Evolutionary conservation across 2,329 filamentous ascomycete species (phyloP).

Genomic region (Seiridium cupressi): DNA sequence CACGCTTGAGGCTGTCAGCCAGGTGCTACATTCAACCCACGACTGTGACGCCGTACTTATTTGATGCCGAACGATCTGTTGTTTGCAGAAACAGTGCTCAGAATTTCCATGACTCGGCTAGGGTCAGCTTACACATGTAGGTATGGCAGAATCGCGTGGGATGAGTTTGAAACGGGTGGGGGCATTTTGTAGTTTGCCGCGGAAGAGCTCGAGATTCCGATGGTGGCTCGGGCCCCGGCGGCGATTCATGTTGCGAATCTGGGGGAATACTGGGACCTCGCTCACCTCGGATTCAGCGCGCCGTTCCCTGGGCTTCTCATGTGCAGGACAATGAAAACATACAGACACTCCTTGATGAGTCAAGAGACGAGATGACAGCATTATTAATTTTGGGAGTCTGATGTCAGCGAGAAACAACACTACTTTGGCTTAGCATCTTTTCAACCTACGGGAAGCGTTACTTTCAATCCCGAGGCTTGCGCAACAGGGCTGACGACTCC

Average conservation of each 20-base stretch:
- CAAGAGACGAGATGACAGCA: too few species aligned
- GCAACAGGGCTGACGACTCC: background rate
- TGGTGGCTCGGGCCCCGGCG: background rate
- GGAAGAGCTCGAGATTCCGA: slow-evolving; percentile 3
- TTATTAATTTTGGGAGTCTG: too few species aligned
- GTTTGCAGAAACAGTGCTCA: background rate
- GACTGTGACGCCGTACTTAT: too few species aligned
- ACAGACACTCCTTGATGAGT: too few species aligned
- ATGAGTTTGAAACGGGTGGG: slow-evolving; percentile 4
- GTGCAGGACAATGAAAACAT: too few species aligned
- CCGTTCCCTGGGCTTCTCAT: too few species aligned
- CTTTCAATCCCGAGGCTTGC: background rate
- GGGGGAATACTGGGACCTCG: too few species aligned
- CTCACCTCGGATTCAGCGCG: too few species aligned
- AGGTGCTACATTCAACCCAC: too few species aligned
- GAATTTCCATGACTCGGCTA: background rate
- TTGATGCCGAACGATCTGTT: background rate
- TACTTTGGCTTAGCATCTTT: background rate
- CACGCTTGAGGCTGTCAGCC: too few species aligned
- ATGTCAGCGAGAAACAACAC: too few species aligned
- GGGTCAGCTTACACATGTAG: background rate
- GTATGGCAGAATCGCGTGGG: background rate
- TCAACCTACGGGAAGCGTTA: background rate
- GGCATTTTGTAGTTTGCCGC: background rate
- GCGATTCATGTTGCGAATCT: background rate